Evolutionary conservation across 371 early-diverging fungal genomes (phyloP).

Genomic region (Mucor plumbeus): DNA sequence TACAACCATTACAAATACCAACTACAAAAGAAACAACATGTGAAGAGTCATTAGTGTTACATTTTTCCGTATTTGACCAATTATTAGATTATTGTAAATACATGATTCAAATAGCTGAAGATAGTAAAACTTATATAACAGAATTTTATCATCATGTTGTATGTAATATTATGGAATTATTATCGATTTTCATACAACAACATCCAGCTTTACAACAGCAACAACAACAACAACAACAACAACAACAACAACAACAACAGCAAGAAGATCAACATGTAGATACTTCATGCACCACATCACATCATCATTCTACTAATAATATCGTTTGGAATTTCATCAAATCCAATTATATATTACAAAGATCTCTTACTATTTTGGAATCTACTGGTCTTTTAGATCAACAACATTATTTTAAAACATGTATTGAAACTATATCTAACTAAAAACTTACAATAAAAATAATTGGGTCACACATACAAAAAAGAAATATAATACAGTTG

Average conservation of each 20-base stretch:
- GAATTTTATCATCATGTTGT: slow-evolving; percentile 21
- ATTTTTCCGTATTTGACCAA: slow-evolving; percentile 16
- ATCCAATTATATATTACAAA: slow-evolving; percentile 13
- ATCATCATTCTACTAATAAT: neutral
- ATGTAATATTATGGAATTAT: slow-evolving; percentile 7
- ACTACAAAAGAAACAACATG: neutral
- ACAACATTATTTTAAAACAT: slow-evolving; percentile 4
- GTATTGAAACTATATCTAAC: slow-evolving; percentile 4
- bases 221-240: neutral
- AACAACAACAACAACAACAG: neutral
- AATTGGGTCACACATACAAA: neutral
- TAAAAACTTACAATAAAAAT: slow-evolving; percentile 1
- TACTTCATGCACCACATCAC: neutral
- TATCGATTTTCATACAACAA: slow-evolving; percentile 6
- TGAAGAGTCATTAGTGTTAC: slow-evolving; percentile 9
- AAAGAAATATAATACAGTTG: no score
- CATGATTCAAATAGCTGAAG: neutral
- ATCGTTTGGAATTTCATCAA: slow-evolving; percentile 13
- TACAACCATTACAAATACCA: slow-evolving; percentile 17
- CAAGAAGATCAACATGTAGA: neutral
- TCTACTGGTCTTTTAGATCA: slow-evolving; percentile 16
- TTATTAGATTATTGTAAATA: slow-evolving; percentile 9
- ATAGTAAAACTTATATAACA: slow-evolving; percentile 15
- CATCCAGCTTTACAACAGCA: neutral
- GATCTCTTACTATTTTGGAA: slow-evolving; percentile 4